Base-by-base conservation (phyloP, 2,329 filamentous ascomycete species). In the Pestalotiopsis sp. region DNA sequence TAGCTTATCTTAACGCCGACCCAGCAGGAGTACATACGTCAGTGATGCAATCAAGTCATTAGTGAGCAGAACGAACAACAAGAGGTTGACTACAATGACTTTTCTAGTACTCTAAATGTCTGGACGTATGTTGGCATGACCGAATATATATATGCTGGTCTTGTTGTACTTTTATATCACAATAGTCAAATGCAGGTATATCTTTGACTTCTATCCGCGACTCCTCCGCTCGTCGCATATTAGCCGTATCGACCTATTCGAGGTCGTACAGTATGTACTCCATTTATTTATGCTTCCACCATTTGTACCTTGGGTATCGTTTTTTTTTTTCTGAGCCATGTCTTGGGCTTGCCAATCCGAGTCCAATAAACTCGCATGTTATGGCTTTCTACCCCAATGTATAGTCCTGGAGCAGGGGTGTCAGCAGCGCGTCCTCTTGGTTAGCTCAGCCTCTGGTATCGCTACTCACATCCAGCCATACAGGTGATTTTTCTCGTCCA, bases 1-100 rank as follows among this genome's bases (percentile, higher is more conserved):
- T 0, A 3, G 25, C 49, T 66, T 57, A 66, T 66, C 64, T 57
- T 13, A 66, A 57, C 41, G 45, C 45, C 64, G 64, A 66, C 31
- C 31, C 9, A 36, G 9, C 9, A 36, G 2, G 9, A 7, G 31
- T 9, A 9, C 23, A 45, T 36, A 59, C 57, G 57, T 59, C 57
- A 59, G 27, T 27, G 23, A 59, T 17, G 4, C 57, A 52, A 23
- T 12, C 4, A 9, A 9, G 3, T 20, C 23, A 20, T 2, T 6
- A 52, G 2, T 7, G 12, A 13, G n/a, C 9, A 52, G 2, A 11
- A 9, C 7, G 7, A 9, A n/a, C n/a, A n/a, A 13, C 57, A 27
- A 58, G 2, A 12, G 23, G 31, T 52, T n/a, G 9, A 1, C 45
- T 13, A 52, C 45, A 9, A 52, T 20, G 20, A 20, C 45, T 52